Percentiles rank a stretch among this genome's conserved stretches.
phyloP scores from a whole-genome alignment of 192 early-diverging fungal genomes.

The Backusella australiensis region DNA sequence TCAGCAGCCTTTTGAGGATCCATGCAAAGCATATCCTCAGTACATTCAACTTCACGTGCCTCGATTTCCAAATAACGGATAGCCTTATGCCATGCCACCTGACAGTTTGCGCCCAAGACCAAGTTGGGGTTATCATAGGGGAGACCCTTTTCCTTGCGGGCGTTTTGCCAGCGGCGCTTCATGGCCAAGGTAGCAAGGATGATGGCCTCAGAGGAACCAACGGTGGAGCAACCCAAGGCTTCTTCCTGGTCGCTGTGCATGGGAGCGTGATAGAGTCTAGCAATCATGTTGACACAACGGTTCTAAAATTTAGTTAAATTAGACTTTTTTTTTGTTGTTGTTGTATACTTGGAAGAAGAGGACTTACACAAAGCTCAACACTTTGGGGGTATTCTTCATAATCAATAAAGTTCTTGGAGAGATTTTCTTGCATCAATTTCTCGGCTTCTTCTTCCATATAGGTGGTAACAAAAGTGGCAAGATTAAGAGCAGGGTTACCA shows the following conservation, averaged over 20 bases:
- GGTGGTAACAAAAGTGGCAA: conserved; percentile 73
- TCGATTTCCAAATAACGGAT: conserved; percentile 35
- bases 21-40: conserved; percentile 51
- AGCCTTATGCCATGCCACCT: conserved; percentile 43
- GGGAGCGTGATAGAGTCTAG: conserved; percentile 35
- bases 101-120: conserved; percentile 73
- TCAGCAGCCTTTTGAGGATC: conserved; percentile 63
- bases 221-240: conserved; percentile 64
- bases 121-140: conserved; percentile 70
- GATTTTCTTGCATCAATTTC: conserved; percentile 71
- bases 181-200: conserved; percentile 74
- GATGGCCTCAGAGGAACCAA: conserved; percentile 80
- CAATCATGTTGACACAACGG: conserved; percentile 45
- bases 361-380: conserved; percentile 36
- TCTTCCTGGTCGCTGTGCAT: conserved; percentile 31
- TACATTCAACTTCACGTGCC: conserved; percentile 27
- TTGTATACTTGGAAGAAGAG: no score
- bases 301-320: conserved; percentile 8
- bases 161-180: conserved; percentile 75
- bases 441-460: conserved; percentile 68
- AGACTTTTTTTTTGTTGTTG: no score
- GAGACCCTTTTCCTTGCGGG: conserved; percentile 57
- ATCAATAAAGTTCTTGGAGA: conserved; percentile 73
- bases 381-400: conserved; percentile 47
- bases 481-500: conserved; percentile 72